Conservation (phyloP, 257 asterid genomes). For the Cordia subcordata region DNA sequence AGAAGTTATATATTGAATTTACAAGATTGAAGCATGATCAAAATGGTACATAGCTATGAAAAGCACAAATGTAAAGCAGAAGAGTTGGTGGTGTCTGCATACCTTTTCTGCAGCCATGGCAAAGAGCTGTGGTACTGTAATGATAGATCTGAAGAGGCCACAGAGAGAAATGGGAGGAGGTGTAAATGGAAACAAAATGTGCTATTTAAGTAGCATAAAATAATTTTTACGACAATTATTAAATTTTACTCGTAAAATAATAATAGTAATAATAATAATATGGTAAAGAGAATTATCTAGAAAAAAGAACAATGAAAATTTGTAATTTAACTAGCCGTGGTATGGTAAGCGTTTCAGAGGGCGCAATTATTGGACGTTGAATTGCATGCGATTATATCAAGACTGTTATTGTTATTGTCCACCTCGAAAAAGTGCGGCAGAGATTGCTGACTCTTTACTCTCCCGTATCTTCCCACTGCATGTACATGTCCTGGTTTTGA, state of each 20-base stretch:
- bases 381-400: neutral
- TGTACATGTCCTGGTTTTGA: neutral
- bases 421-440: too few species aligned
- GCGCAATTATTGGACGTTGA: neutral
- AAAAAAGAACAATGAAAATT: neutral
- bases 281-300: neutral
- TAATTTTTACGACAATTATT: too few species aligned
- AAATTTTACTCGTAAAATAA: too few species aligned
- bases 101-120: neutral
- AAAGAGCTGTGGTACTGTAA: neutral
- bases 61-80: neutral
- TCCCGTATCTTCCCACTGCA: neutral
- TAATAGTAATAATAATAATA: too few species aligned
- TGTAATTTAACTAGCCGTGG: neutral
- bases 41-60: neutral
- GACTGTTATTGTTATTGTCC: too few species aligned
- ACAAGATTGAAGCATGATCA: too few species aligned
- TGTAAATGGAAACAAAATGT: neutral
- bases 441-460: neutral
- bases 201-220: too few species aligned
- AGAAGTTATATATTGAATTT: too few species aligned
- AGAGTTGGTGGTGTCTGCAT: neutral
- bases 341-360: neutral
- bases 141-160: neutral
- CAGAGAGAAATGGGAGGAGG: neutral